Percentiles rank a stretch among this genome's conserved stretches.
phyloP scores from a whole-genome alignment of 2,329 filamentous ascomycete genomes.

The Fusarium temperatum region DNA sequence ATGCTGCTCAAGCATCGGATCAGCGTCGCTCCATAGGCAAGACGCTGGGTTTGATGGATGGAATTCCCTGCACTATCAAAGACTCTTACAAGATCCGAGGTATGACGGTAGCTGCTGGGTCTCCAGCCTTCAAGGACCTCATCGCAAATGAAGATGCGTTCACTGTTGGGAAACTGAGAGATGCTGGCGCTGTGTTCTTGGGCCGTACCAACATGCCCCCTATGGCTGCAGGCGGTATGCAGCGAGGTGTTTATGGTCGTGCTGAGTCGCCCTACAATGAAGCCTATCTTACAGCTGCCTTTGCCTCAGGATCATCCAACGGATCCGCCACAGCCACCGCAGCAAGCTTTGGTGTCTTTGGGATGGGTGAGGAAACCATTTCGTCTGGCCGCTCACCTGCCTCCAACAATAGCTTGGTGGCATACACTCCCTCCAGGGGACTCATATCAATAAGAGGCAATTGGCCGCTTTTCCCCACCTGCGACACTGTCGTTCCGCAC shows the following conservation, averaged over 20 bases:
- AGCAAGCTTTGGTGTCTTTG: not conserved
- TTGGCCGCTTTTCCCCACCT: slow-evolving; percentile 18
- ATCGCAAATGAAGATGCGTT: slow-evolving; percentile 62
- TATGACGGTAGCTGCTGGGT: slow-evolving; percentile 63
- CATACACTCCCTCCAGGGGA: slow-evolving; percentile 24
- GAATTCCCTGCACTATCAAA: slow-evolving; percentile 55
- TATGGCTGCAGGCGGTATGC: slow-evolving; percentile 1
- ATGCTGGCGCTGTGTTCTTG: not conserved
- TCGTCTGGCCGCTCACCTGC: not conserved
- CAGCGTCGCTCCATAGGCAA: not conserved
- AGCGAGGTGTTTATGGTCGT: not conserved
- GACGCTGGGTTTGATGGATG: not conserved
- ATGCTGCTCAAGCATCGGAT: not conserved
- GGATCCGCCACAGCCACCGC: not conserved
- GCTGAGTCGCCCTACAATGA: not conserved
- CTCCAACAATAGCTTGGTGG: slow-evolving; percentile 21
- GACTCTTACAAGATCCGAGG: slow-evolving; percentile 64
- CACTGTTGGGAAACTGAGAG: slow-evolving; percentile 49
- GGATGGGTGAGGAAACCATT: not conserved
- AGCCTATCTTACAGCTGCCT: not conserved
- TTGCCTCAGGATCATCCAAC: not conserved
- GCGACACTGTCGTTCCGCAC: slow-evolving; percentile 21
- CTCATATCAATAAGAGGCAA: slow-evolving; percentile 20
- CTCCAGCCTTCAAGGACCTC: slow-evolving; percentile 61
- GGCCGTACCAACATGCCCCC: slow-evolving; percentile 1